Percentiles rank a stretch among this genome's conserved stretches.
phyloP scores from a whole-genome alignment of 352 stramenopile species.

The Lagenidium sp. region DNA sequence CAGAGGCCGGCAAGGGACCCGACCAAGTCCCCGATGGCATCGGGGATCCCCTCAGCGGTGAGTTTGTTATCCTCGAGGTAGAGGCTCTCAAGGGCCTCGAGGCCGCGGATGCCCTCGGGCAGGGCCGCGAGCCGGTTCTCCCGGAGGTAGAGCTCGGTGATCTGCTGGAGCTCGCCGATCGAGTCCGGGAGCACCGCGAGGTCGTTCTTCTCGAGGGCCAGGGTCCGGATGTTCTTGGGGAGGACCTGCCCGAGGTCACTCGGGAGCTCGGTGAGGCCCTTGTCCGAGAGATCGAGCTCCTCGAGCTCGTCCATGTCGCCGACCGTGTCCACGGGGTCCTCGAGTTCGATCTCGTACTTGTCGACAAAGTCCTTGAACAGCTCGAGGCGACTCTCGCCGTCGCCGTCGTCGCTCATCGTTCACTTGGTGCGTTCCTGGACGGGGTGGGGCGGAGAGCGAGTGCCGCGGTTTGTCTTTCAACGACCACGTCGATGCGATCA shows the following conservation, averaged over 20 bases:
- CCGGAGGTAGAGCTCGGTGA: constrained; percentile 78
- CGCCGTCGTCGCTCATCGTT: constrained; percentile 42
- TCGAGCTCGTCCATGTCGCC: constrained; percentile 65
- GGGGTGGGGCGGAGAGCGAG: too few species aligned
- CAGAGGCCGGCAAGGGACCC: constrained; percentile 54
- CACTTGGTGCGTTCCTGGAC: too few species aligned
- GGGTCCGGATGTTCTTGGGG: constrained; percentile 52
- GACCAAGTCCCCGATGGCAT: constrained; percentile 31
- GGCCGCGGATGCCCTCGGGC: constrained; percentile 33
- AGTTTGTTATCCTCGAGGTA: constrained; percentile 85
- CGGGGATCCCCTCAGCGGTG: constrained; percentile 44
- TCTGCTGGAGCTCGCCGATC: constrained; percentile 36
- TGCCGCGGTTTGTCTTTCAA: background rate
- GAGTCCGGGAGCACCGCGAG: constrained; percentile 36
- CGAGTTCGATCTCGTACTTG: constrained; percentile 60
- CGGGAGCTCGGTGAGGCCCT: constrained; percentile 51
- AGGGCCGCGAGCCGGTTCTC: constrained; percentile 63
- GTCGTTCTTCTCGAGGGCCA: constrained; percentile 78
- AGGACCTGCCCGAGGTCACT: constrained; percentile 37
- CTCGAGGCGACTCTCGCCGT: constrained; percentile 23
- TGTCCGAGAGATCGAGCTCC: constrained; percentile 79
- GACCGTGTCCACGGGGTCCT: constrained; percentile 46
- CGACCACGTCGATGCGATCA: background rate
- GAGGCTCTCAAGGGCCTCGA: constrained; percentile 63
- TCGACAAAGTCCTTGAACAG: constrained; percentile 53